Evolutionary conservation across 495 filamentous ascomycete genomes (phyloP).

Genomic region (Talaromyces liani): DNA sequence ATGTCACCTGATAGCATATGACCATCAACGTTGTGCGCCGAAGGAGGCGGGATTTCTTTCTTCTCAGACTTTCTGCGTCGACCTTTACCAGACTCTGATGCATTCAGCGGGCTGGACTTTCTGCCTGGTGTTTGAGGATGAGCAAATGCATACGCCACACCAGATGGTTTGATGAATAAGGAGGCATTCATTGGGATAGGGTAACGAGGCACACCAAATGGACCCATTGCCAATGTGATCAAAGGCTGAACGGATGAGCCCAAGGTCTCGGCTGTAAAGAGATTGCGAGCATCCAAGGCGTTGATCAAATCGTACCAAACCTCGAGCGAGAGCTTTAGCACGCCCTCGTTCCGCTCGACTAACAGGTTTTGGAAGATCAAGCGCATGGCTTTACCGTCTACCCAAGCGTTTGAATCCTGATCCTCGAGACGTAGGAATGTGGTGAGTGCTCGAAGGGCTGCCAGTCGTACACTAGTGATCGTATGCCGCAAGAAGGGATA

Average conservation of each 20-base stretch:
- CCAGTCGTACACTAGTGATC: constrained; percentile 88
- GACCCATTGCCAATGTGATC: constrained; percentile 72
- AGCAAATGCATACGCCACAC: constrained; percentile 60
- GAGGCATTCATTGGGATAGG: constrained; percentile 83
- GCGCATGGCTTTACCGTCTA: constrained; percentile 80
- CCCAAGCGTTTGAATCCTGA: constrained; percentile 80
- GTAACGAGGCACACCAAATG: constrained; percentile 83
- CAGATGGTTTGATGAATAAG: constrained; percentile 92
- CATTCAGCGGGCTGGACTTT: constrained; percentile 50
- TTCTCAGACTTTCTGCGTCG: constrained; percentile 77
- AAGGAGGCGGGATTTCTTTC: constrained; percentile 60
- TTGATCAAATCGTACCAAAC: constrained; percentile 77
- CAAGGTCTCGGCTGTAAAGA: constrained; percentile 58
- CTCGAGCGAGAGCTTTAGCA: constrained; percentile 71
- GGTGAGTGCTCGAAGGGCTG: constrained; percentile 84
- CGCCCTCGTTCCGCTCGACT: constrained; percentile 80
- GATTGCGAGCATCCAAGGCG: constrained; percentile 50
- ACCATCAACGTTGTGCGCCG: constrained; percentile 88
- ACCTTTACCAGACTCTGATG: constrained; percentile 41
- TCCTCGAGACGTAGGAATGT: constrained; percentile 86
- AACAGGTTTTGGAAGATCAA: constrained; percentile 91
- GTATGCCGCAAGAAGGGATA: constrained; percentile 97
- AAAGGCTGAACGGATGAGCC: constrained; percentile 60
- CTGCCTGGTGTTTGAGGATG: constrained; percentile 40
- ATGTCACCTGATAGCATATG: constrained; percentile 97